A percentile compares a stretch with the other conserved stretches of the same genome.
phyloP scores from a whole-genome alignment of 176 grass and related monocot genomes.

The Lolium rigidum region DNA sequence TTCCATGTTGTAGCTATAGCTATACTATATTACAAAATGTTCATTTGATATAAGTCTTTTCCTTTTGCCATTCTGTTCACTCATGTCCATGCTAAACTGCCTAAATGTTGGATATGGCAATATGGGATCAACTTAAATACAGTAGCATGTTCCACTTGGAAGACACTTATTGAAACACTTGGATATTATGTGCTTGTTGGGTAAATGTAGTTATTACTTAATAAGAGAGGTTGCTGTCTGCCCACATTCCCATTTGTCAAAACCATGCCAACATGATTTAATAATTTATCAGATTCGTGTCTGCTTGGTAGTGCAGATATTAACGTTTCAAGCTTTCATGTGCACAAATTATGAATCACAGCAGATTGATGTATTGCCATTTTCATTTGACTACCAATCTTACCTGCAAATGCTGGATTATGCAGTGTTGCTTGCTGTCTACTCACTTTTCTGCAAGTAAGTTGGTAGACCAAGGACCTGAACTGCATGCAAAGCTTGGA shows the following conservation, averaged over 20 bases:
- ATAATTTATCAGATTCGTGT: conserved; percentile 15
- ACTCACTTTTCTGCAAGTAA: conserved; percentile 76
- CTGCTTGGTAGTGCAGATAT: conserved; percentile 27
- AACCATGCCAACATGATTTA: not conserved
- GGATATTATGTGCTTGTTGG: not conserved
- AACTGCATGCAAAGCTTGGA: conserved; percentile 65
- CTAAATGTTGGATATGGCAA: conserved; percentile 11
- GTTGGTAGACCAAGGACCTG: conserved; percentile 59
- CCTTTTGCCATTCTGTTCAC: not conserved
- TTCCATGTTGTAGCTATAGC: not conserved
- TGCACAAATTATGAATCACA: conserved; percentile 15
- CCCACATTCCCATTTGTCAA: conserved; percentile 40
- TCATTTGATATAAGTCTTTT: not conserved
- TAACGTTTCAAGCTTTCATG: conserved; percentile 18
- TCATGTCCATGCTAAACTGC: conserved; percentile 12
- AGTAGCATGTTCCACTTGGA: conserved; percentile 27
- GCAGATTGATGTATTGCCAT: conserved; percentile 20
- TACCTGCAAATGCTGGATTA: conserved; percentile 46
- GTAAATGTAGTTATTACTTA: conserved; percentile 34
- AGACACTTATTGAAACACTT: conserved; percentile 16
- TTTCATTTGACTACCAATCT: conserved; percentile 38
- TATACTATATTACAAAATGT: conserved; percentile 1
- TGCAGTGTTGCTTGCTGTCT: conserved; percentile 81
- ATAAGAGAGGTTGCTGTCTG: conserved; percentile 15
- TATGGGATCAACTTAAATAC: conserved; percentile 10